Evolutionary conservation across 331 rosid species (phyloP), one percentile per base, ranked within the genome.

Genomic region (Erythrophleum ivorense): DNA sequence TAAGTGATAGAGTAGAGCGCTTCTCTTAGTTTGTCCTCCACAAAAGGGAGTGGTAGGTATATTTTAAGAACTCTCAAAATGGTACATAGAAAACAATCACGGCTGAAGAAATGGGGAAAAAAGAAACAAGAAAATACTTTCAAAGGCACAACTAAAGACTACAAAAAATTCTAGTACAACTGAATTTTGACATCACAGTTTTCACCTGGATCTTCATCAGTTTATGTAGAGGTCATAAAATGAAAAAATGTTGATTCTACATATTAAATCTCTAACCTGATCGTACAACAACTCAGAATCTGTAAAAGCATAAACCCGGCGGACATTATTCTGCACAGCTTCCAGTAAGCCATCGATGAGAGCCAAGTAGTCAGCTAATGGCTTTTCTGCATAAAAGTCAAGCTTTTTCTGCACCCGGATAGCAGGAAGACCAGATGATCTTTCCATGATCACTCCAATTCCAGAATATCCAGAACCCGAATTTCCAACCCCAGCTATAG

Each of bases 391-490:
- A 86, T 87, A 87, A 87, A 93, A 91, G 9, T 93, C 94, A 78
- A 95, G 99, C 81, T 83, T 93, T 79, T 95, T 93, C 88, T 95
- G 99, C 75, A 95, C 94, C 86, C 89, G 89, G 76, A 93, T 83
- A 63, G 73, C 87, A 34, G 90, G 89, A 53, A 81, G 79, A 62
- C 71, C 67, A 7, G 86, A 75, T 72, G 93, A 72, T 68, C 93
- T 90, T 84, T 95, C 97, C 91, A 95, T 93, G 43, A 89, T 76
- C 73, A 95, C 98, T 21, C 99, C 98, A 88, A 95, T 95, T 52
- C 99, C 99, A 79, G 99, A 90, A 86, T 88, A 78, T 66, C 96
- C 96, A 53, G 90, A 88, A 81, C 73, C 66, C 18, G 92, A 85
- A 70, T 89, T 92, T 57, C 89, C 97, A 67, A 85, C 66, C 71